A percentile compares a stretch with the other conserved stretches of the same genome.
Conservation (phyloP, 1,284 basidiomycete species). For the Ustanciosporium gigantosporum region DNA sequence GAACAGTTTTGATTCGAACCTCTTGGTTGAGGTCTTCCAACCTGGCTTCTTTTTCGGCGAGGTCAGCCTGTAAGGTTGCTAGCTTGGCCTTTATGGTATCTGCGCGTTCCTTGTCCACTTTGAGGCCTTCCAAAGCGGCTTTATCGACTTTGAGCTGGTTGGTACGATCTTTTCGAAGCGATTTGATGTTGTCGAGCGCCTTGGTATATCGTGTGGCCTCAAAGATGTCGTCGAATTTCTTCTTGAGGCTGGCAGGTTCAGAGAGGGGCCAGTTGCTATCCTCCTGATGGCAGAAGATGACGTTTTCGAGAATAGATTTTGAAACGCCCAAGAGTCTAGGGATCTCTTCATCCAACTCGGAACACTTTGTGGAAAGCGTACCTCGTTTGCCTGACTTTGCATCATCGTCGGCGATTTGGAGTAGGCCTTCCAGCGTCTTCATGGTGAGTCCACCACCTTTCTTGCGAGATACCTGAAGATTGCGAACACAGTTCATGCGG, state of each 20-base stretch:
- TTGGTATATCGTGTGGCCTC: constrained; percentile 88
- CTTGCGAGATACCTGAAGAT: constrained; percentile 89
- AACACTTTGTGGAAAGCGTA: constrained; percentile 55
- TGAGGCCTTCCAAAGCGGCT: constrained; percentile 79
- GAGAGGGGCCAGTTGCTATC: constrained; percentile 97
- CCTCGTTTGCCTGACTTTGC: constrained; percentile 66
- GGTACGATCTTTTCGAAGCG: constrained; percentile 75
- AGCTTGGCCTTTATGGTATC: constrained; percentile 65
- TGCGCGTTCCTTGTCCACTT: constrained; percentile 81
- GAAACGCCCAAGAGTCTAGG: constrained; percentile 81
- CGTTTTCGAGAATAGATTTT: constrained; percentile 94
- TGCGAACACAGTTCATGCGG: constrained; percentile 86
- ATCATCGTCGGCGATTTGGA: constrained; percentile 73
- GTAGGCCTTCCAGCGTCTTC: constrained; percentile 94
- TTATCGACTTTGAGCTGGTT: constrained; percentile 91
- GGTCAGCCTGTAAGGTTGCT: constrained; percentile 31
- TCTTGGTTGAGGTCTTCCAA: constrained; percentile 48
- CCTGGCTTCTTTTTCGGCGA: constrained; percentile 42
- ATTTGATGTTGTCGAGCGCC: constrained; percentile 89
- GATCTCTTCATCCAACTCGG: constrained; percentile 92
- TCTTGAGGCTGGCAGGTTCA: constrained; percentile 88
- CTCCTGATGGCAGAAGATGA: constrained; percentile 99
- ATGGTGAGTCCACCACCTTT: constrained; percentile 73
- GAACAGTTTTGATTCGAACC: constrained; percentile 66
- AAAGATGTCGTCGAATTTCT: constrained; percentile 99